Conservation (phyloP, 139 green algal genomes). For the Coelastrella sp. region DNA sequence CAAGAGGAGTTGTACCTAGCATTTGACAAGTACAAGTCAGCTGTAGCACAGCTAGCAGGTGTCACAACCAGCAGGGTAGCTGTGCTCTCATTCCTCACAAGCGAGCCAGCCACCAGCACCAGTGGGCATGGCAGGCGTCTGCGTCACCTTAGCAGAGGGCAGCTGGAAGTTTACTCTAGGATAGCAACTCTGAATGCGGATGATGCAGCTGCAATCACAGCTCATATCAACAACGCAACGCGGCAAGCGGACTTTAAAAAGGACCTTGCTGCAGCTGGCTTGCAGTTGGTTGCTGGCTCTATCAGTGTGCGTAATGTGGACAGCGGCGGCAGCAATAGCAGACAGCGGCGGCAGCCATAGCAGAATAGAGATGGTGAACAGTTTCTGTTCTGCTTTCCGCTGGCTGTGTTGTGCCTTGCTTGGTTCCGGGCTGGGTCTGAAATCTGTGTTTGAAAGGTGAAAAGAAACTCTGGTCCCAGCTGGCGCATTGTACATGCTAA, state of each 20-base stretch:
- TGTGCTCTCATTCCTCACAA: slow-evolving; percentile 43
- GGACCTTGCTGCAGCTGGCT: slow-evolving; percentile 26
- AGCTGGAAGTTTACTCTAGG: slow-evolving; percentile 44
- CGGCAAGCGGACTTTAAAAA: slow-evolving; percentile 36
- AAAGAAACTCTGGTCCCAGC: too few species aligned
- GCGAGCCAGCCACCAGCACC: slow-evolving; percentile 20
- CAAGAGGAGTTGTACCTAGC: slow-evolving; percentile 34
- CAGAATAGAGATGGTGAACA: too few species aligned
- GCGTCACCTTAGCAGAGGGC: neutral
- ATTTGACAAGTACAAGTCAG: slow-evolving; percentile 46
- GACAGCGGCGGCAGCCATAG: too few species aligned
- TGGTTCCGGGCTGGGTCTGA: too few species aligned
- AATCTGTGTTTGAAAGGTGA: too few species aligned
- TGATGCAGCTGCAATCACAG: slow-evolving; percentile 23
- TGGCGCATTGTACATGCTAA: too few species aligned
- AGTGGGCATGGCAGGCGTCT: neutral
- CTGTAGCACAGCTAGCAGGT: slow-evolving; percentile 46
- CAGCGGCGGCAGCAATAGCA: neutral
- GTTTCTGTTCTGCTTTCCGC: too few species aligned
- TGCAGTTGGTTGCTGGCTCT: slow-evolving; percentile 29
- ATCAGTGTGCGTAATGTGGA: neutral
- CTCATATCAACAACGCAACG: slow-evolving; percentile 29
- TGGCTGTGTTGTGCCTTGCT: too few species aligned
- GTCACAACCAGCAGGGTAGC: slow-evolving; percentile 38
- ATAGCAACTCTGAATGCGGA: slow-evolving; percentile 31